These are phyloP conservation scores for Cicer arietinum DNA, from an alignment of 306 rosid species.

Conservation along the genomic window DNA sequence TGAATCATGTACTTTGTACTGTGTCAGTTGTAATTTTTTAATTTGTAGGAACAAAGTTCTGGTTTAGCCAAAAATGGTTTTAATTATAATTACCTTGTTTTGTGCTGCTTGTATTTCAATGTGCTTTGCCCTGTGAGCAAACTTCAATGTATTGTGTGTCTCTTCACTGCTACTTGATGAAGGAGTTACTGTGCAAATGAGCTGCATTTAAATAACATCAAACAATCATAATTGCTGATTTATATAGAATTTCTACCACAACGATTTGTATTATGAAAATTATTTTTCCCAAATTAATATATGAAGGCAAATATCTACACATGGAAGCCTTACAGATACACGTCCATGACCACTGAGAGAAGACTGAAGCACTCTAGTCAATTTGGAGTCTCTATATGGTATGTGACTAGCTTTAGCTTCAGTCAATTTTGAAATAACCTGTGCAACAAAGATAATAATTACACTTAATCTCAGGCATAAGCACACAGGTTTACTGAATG, in stretches of 20 bases:
- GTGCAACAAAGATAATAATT: conserved; percentile 44
- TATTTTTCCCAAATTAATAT: conserved; percentile 38
- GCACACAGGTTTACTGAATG: conserved; percentile 17
- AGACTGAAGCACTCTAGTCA: conserved; percentile 94
- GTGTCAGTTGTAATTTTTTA: conserved; percentile 16
- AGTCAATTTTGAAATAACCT: conserved; percentile 98
- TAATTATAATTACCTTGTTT: conserved; percentile 66
- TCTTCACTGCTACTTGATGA: conserved; percentile 96
- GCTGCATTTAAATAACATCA: conserved; percentile 63
- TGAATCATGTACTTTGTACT: neutral
- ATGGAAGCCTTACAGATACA: conserved; percentile 81
- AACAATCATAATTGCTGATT: conserved; percentile 35
- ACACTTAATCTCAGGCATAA: conserved; percentile 37
- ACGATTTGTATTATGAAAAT: conserved; percentile 25
- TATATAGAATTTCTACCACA: conserved; percentile 39
- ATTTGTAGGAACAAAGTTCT: conserved; percentile 29
- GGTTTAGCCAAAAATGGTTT: neutral
- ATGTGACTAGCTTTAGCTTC: conserved; percentile 87
- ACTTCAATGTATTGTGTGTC: conserved; percentile 94
- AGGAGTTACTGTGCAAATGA: conserved; percentile 97
- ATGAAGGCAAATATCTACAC: conserved; percentile 37
- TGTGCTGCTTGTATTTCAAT: conserved; percentile 97
- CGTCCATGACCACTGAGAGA: conserved; percentile 99
- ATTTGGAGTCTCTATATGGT: conserved; percentile 96
- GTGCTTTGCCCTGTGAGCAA: conserved; percentile 97